These are phyloP conservation scores for Erigeron canadensis DNA, from an alignment of 129 eudicot genomes.

Conservation along the genomic window DNA sequence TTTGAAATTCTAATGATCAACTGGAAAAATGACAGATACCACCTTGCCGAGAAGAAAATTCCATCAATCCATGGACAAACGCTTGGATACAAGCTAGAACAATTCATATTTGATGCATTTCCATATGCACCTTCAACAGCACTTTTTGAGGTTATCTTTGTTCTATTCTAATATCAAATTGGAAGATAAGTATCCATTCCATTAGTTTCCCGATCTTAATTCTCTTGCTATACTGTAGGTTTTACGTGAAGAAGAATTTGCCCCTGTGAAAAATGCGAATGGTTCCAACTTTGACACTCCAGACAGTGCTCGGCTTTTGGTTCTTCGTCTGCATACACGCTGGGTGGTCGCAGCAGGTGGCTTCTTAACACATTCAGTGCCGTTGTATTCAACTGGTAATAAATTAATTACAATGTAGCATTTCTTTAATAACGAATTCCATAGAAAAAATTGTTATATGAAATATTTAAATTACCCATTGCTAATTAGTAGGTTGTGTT, in stretches of 20 bases:
- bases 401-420: neutral
- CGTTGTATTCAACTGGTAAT: conserved; percentile 88
- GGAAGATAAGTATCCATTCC: neutral
- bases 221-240: conserved; percentile 40
- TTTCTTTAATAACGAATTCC: no score
- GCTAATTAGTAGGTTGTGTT: neutral
- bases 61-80: conserved; percentile 83
- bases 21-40: conserved; percentile 53
- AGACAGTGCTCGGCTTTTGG: conserved; percentile 85
- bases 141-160: conserved; percentile 69
- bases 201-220: neutral
- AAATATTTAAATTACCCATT: neutral
- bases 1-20: neutral
- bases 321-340: conserved; percentile 94
- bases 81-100: conserved; percentile 81
- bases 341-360: conserved; percentile 99
- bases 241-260: conserved; percentile 96
- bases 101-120: conserved; percentile 91
- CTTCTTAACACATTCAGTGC: conserved; percentile 96
- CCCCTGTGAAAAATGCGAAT: conserved; percentile 97
- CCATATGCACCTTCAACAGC: conserved; percentile 95
- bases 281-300: conserved; percentile 97
- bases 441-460: neutral
- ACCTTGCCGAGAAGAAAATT: conserved; percentile 95
- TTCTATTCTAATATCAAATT: neutral